Conservation (phyloP, 371 early-diverging fungal species). For the Entomophthora muscae region DNA sequence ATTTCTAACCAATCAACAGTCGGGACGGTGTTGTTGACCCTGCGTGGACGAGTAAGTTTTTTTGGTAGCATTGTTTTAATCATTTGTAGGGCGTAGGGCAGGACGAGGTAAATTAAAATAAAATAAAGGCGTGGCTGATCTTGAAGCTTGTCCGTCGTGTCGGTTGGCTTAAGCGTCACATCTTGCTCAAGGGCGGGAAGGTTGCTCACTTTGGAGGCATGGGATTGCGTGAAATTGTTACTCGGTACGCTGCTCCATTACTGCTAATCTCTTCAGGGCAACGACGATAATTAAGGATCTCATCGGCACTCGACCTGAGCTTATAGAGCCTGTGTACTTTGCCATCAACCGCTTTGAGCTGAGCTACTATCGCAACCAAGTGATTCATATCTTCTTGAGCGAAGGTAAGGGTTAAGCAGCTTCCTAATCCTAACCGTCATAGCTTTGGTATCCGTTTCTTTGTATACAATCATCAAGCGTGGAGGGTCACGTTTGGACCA, state of each 20-base stretch:
- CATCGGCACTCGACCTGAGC: conserved; percentile 53
- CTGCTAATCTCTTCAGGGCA: conserved; percentile 19
- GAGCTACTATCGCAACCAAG: conserved; percentile 70
- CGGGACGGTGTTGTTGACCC: conserved; percentile 16
- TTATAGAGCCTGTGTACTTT: conserved; percentile 76
- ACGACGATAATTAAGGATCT: conserved; percentile 51
- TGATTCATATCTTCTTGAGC: conserved; percentile 60
- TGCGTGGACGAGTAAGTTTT: conserved; percentile 49
- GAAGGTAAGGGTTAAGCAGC: conserved; percentile 26
- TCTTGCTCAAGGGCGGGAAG: conserved; percentile 50
- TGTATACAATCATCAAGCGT: conserved; percentile 61
- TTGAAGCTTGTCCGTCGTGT: conserved; percentile 52
- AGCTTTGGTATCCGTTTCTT: conserved; percentile 55
- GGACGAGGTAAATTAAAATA: conserved; percentile 24
- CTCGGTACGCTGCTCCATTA: conserved; percentile 21
- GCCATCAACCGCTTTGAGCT: conserved; percentile 72
- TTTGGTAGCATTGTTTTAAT: background rate
- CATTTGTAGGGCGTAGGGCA: conserved; percentile 46
- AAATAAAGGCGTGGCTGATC: background rate
- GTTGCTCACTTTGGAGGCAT: conserved; percentile 70
- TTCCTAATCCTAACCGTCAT: background rate
- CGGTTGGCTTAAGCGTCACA: conserved; percentile 51
- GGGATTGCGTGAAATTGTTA: conserved; percentile 39
- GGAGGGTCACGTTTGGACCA: conserved; percentile 47
- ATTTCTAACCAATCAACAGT: background rate